Percentiles rank a stretch among this genome's conserved stretches.
Conservation (phyloP, 805 yeast species). For the Metschnikowia vanudenii region DNA sequence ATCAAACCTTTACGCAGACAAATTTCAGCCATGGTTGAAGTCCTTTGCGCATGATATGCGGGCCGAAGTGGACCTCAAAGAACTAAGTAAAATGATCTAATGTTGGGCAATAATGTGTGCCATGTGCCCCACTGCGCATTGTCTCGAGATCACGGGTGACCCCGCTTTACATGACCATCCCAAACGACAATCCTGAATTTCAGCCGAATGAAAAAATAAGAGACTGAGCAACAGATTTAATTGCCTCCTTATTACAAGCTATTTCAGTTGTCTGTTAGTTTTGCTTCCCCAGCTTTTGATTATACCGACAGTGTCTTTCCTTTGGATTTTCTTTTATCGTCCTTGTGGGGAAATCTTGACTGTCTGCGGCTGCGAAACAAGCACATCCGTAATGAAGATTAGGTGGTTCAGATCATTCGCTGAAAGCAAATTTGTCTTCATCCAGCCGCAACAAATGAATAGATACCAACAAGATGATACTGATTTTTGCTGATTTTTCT, state of each 20-base stretch:
- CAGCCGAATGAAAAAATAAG: background rate
- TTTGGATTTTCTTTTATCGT: no score
- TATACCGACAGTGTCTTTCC: background rate
- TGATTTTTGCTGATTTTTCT: no score
- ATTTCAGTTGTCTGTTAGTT: no score
- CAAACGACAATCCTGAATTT: background rate
- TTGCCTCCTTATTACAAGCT: no score
- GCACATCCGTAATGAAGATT: background rate
- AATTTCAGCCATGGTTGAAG: conserved; percentile 43
- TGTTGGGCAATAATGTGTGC: background rate
- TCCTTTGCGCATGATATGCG: conserved; percentile 51
- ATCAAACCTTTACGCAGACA: conserved; percentile 36
- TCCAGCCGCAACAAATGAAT: no score
- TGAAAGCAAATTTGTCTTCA: no score
- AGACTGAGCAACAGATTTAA: background rate
- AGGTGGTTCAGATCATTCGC: no score
- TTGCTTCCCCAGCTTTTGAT: background rate
- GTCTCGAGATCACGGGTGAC: background rate
- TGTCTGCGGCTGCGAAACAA: background rate
- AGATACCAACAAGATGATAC: no score
- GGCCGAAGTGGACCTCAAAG: conserved; percentile 50
- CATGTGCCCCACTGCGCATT: background rate
- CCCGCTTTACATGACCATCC: background rate
- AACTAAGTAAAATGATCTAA: conserved; percentile 41
- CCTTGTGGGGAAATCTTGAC: no score